These are phyloP conservation scores for Russula olivacea DNA, from an alignment of 768 basidiomycete species.

Conservation along the genomic window DNA sequence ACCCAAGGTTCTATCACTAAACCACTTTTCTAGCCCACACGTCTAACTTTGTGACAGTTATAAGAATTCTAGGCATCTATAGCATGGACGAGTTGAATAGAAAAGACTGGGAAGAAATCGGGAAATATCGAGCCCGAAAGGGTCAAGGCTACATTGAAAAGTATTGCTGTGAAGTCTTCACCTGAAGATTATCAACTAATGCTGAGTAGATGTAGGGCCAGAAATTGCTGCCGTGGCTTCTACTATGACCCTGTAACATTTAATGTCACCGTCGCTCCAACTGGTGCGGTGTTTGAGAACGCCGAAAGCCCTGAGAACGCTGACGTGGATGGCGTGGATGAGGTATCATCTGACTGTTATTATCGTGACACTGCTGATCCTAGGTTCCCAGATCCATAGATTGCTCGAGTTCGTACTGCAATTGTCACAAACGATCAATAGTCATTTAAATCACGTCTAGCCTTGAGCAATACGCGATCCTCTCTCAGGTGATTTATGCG, in stretches of 20 bases:
- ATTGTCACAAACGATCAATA: background rate
- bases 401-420: conserved; percentile 12
- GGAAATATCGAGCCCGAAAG: conserved; percentile 6
- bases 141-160: conserved; percentile 5
- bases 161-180: background rate
- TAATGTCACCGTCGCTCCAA: background rate
- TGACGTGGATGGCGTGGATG: conserved; percentile 7
- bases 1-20: conserved; percentile 13
- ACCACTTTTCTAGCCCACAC: background rate
- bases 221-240: background rate
- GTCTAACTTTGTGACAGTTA: background rate
- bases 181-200: background rate
- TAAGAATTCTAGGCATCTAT: conserved; percentile 10
- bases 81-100: conserved; percentile 13
- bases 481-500: conserved; percentile 8
- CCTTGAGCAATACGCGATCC: conserved; percentile 19
- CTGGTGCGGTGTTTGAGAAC: background rate
- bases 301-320: background rate
- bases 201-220: conserved; percentile 12
- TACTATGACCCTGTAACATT: conserved; percentile 12
- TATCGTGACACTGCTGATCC: background rate
- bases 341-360: conserved; percentile 1
- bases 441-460: background rate
- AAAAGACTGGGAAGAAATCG: conserved; percentile 12
- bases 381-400: background rate